Conservation (phyloP, 2,329 filamentous ascomycete genomes). For the Neurospora sp. region DNA sequence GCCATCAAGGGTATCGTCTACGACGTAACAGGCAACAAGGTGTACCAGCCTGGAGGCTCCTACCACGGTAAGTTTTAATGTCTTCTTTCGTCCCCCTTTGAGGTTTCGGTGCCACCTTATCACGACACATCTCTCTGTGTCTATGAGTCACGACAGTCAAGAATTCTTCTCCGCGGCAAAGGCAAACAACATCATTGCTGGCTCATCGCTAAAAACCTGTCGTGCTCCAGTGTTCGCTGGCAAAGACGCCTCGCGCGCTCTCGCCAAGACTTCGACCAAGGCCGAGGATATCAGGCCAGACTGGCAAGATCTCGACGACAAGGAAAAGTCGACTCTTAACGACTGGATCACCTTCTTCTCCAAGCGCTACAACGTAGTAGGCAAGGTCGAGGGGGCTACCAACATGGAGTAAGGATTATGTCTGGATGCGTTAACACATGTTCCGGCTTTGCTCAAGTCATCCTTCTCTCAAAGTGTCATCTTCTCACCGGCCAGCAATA, state of each 20-base stretch:
- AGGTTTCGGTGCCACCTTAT: neutral
- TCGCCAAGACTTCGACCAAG: constrained; percentile 80
- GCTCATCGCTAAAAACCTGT: neutral
- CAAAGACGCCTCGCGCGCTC: constrained; percentile 87
- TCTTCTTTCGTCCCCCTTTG: neutral
- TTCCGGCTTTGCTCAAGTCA: neutral
- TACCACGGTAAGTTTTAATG: constrained; percentile 61
- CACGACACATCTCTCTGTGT: neutral
- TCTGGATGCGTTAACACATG: neutral
- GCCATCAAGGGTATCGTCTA: constrained; percentile 85
- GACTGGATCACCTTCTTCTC: constrained; percentile 97
- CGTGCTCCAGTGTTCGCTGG: constrained; percentile 71
- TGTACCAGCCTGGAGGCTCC: constrained; percentile 71
- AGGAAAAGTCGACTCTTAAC: constrained; percentile 73
- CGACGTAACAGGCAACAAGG: constrained; percentile 82
- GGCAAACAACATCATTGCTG: neutral
- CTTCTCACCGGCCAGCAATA: neutral
- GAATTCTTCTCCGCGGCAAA: neutral
- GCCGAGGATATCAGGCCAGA: constrained; percentile 71
- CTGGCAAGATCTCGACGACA: constrained; percentile 73
- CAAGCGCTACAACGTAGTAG: constrained; percentile 90
- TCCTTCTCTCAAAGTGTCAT: neutral
- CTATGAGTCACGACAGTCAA: too few relatives aligned
- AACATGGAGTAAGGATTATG: constrained; percentile 34
- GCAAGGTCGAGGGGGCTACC: constrained; percentile 50